A percentile compares a stretch with the other conserved stretches of the same genome.
Conservation (phyloP, 1,284 basidiomycete genomes). For the Melampsora americana region DNA sequence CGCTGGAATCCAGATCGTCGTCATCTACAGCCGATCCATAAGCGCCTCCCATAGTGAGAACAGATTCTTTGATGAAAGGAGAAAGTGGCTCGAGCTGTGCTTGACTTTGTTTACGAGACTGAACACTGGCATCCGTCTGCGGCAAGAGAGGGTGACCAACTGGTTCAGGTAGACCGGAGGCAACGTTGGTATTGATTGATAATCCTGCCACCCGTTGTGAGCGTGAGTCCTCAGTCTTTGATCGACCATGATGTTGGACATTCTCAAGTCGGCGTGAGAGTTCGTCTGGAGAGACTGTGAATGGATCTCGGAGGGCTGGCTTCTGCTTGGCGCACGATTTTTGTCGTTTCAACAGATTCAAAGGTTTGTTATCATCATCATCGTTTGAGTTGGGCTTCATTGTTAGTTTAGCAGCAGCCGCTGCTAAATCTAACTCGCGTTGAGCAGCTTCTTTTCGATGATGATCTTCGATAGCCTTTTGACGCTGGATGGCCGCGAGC, state of each 20-base stretch:
- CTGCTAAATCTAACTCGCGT: conserved; percentile 8
- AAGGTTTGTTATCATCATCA: conserved; percentile 37
- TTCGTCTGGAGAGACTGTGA: conserved; percentile 1
- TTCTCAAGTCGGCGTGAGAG: conserved; percentile 15
- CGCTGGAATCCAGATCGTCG: not conserved
- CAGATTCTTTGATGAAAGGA: conserved; percentile 7
- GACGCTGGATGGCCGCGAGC: not conserved
- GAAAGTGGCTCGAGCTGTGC: conserved; percentile 4
- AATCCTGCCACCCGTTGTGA: not conserved
- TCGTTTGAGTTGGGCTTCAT: conserved; percentile 11
- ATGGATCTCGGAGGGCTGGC: not conserved
- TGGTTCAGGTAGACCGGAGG: not conserved
- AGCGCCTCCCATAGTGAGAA: not conserved
- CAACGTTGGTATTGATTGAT: conserved; percentile 1
- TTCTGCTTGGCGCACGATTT: conserved; percentile 21
- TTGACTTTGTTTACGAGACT: conserved; percentile 12
- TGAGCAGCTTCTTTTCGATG: conserved; percentile 4
- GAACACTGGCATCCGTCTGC: conserved; percentile 17
- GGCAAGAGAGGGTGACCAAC: not conserved
- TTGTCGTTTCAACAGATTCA: conserved; percentile 27
- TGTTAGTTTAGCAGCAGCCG: conserved; percentile 1
- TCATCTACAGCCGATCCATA: conserved; percentile 5
- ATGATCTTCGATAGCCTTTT: not conserved
- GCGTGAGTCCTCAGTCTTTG: not conserved
- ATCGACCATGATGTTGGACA: not conserved